These are phyloP conservation scores for Penicillium psychrosexuale DNA, from an alignment of 2,329 filamentous ascomycete genomes.

Conservation along the genomic window DNA sequence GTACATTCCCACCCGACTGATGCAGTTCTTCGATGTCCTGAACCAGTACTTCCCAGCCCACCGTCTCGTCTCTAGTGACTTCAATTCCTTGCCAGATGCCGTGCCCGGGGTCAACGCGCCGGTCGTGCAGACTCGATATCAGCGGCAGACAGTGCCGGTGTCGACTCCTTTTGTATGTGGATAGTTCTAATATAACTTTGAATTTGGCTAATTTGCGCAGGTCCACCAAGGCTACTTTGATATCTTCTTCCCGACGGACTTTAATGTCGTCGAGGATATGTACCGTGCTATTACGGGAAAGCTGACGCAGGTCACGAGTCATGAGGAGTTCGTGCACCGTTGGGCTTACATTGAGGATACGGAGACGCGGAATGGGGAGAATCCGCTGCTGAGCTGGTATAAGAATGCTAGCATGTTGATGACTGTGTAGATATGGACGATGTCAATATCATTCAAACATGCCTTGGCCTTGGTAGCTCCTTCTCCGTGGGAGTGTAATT, in stretches of 20 bases:
- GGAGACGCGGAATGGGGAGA: conserved; percentile 84
- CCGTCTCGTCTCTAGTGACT: conserved; percentile 84
- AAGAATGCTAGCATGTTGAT: conserved; percentile 91
- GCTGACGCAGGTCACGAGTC: conserved; percentile 76
- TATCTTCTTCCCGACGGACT: conserved; percentile 97
- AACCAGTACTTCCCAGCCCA: conserved; percentile 86
- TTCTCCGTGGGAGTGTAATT: neutral
- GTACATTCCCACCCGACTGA: conserved; percentile 88
- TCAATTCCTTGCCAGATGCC: conserved; percentile 78
- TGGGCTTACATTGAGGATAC: conserved; percentile 93
- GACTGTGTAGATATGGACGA: conserved; percentile 60
- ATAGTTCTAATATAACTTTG: neutral
- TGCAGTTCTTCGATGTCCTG: conserved; percentile 95
- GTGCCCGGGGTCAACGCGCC: conserved; percentile 84
- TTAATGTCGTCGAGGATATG: conserved; percentile 82
- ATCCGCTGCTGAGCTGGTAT: conserved; percentile 89
- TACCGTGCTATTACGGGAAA: conserved; percentile 93
- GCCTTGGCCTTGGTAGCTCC: neutral
- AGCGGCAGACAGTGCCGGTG: conserved; percentile 82
- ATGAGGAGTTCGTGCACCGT: conserved; percentile 84
- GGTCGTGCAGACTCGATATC: conserved; percentile 92
- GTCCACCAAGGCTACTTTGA: conserved; percentile 99
- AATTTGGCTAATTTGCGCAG: conserved; percentile 46
- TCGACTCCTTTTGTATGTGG: conserved; percentile 76
- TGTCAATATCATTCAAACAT: neutral